These are phyloP conservation scores for Leccinum subspadiceum DNA, from an alignment of 1,284 basidiomycete species.

Conservation along the genomic window DNA sequence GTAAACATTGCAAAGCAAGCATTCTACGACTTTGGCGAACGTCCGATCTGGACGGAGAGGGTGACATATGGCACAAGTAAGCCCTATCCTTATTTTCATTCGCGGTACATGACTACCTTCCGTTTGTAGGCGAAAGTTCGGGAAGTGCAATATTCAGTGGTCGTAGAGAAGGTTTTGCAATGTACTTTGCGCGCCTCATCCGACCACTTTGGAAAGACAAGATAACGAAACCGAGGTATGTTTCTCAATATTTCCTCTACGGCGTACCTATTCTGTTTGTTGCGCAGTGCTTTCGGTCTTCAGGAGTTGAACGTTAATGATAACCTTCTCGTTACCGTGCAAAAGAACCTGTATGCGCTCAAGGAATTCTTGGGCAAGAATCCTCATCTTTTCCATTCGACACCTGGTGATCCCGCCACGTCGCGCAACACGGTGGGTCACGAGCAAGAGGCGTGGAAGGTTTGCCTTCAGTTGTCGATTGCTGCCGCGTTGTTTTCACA, in stretches of 20 bases:
- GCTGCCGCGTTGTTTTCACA: conserved; percentile 8
- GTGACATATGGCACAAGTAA: conserved; percentile 67
- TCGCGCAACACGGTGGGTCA: conserved; percentile 51
- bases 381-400: conserved; percentile 76
- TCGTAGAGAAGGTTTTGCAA: conserved; percentile 84
- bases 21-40: conserved; percentile 82
- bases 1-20: conserved; percentile 71
- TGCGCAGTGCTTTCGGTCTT: conserved; percentile 40
- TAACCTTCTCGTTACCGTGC: conserved; percentile 60
- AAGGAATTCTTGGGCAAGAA: conserved; percentile 77
- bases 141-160: conserved; percentile 83
- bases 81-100: conserved; percentile 25
- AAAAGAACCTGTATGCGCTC: conserved; percentile 77
- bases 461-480: conserved; percentile 28
- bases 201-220: conserved; percentile 87
- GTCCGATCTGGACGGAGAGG: conserved; percentile 76
- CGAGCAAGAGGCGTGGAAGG: conserved; percentile 85
- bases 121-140: conserved; percentile 55
- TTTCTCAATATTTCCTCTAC: conserved; percentile 3
- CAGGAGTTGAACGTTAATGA: conserved; percentile 65
- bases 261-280: background rate
- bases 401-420: conserved; percentile 61
- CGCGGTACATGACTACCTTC: background rate
- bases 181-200: conserved; percentile 85
- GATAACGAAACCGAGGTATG: conserved; percentile 63